phyloP scores from a whole-genome alignment of 257 asterid genomes.

The Solanum arcanum region DNA sequence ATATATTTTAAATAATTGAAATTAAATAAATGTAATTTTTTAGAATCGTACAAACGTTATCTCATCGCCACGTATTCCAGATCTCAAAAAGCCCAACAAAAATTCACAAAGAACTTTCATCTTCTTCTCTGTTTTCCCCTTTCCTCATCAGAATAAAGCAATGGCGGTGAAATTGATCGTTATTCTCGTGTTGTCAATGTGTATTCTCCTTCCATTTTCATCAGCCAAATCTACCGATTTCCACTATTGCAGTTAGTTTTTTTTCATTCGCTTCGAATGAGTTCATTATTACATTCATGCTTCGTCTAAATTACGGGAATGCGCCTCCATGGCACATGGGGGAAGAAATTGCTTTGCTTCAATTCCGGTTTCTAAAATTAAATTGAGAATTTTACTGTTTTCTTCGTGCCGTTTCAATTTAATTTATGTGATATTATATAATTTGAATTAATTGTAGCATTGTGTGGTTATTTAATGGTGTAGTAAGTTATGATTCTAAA shows the following conservation, averaged over 20 bases:
- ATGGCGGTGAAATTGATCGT: background rate
- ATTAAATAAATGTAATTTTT: background rate
- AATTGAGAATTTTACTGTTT: background rate
- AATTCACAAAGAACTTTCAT: background rate
- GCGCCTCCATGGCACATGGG: too few relatives aligned
- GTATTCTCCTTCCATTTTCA: background rate
- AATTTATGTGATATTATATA: too few relatives aligned
- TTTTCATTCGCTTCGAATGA: background rate
- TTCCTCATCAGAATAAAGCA: background rate
- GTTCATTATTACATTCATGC: background rate
- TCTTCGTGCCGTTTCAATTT: fast-evolving
- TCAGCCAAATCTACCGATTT: background rate
- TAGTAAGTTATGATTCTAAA: background rate
- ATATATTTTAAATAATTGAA: too few relatives aligned
- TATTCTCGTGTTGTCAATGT: background rate
- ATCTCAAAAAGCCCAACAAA: background rate
- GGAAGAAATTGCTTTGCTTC: background rate
- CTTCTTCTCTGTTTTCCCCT: background rate
- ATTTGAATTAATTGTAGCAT: background rate
- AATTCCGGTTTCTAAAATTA: background rate
- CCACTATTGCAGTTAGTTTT: background rate
- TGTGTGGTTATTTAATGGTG: background rate
- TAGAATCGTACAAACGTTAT: background rate
- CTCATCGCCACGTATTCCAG: background rate
- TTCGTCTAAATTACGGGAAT: too few relatives aligned